phyloP scores from a whole-genome alignment of 257 asterid species.

The Ehretia macrophylla region DNA sequence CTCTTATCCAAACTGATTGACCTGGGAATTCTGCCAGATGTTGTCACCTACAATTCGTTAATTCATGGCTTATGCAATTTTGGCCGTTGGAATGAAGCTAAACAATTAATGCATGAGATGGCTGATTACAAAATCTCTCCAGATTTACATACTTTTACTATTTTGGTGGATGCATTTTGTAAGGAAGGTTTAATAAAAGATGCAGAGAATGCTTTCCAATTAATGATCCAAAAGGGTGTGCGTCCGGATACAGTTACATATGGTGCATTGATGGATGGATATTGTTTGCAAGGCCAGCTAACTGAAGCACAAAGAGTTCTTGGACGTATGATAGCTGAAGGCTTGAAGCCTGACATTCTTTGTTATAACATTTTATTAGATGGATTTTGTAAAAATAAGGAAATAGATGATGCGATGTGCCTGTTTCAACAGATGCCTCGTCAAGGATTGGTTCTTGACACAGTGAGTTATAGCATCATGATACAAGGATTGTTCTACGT shows the following conservation, averaged over 20 bases:
- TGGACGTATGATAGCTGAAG: constrained; percentile 1
- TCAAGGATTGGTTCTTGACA: constrained; percentile 3
- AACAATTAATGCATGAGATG: constrained; percentile 14
- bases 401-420: neutral
- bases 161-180: constrained; percentile 2
- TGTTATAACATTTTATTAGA: constrained; percentile 5
- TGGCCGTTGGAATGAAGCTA: constrained; percentile 16
- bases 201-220: neutral
- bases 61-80: constrained; percentile 24
- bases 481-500: constrained; percentile 8
- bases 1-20: constrained; percentile 18
- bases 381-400: constrained; percentile 10
- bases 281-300: constrained; percentile 10
- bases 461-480: constrained; percentile 5
- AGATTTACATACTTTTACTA: constrained; percentile 2
- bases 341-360: constrained; percentile 1
- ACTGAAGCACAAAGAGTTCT: constrained; percentile 9
- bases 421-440: too few species aligned
- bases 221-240: neutral
- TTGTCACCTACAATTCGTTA: constrained; percentile 17
- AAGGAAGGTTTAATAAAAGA: neutral
- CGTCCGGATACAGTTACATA: constrained; percentile 11
- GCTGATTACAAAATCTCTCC: constrained; percentile 3
- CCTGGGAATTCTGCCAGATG: constrained; percentile 14
- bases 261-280: constrained; percentile 11